phyloP scores from a whole-genome alignment of 805 yeast species.

The Yarrowia sp. region DNA sequence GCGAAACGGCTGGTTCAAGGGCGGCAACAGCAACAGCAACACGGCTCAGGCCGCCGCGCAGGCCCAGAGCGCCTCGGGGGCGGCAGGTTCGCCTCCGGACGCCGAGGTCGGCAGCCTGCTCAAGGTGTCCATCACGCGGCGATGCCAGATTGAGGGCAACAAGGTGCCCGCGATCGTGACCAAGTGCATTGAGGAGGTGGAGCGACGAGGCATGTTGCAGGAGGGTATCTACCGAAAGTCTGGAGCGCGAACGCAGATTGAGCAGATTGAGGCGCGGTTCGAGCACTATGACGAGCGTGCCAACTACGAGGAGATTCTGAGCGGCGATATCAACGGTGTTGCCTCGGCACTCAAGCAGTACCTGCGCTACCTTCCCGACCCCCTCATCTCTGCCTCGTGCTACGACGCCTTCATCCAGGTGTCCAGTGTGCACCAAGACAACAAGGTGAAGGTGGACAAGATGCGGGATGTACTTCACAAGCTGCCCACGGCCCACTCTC shows the following conservation, averaged over 20 bases:
- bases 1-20: constrained; percentile 32
- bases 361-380: constrained; percentile 78
- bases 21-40: neutral
- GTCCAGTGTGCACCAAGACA: constrained; percentile 32
- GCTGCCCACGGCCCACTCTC: constrained; percentile 68
- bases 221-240: constrained; percentile 93
- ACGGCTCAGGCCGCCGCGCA: neutral
- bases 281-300: constrained; percentile 40
- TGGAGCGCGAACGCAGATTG: constrained; percentile 72
- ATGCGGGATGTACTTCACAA: constrained; percentile 48
- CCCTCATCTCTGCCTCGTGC: constrained; percentile 67
- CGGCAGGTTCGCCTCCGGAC: constrained; percentile 15
- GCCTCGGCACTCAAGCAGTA: constrained; percentile 86
- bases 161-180: constrained; percentile 68
- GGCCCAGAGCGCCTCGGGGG: constrained; percentile 28
- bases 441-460: constrained; percentile 42
- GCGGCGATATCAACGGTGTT: constrained; percentile 79
- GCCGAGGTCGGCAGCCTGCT: constrained; percentile 39
- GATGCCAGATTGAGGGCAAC: constrained; percentile 61
- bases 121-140: constrained; percentile 57
- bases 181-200: constrained; percentile 73
- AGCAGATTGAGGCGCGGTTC: constrained; percentile 44
- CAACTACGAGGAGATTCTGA: constrained; percentile 41
- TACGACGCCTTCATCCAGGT: constrained; percentile 69
- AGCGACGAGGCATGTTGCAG: constrained; percentile 64